phyloP scores from a whole-genome alignment of 192 early-diverging fungal genomes.

The Coemansia sp. region DNA sequence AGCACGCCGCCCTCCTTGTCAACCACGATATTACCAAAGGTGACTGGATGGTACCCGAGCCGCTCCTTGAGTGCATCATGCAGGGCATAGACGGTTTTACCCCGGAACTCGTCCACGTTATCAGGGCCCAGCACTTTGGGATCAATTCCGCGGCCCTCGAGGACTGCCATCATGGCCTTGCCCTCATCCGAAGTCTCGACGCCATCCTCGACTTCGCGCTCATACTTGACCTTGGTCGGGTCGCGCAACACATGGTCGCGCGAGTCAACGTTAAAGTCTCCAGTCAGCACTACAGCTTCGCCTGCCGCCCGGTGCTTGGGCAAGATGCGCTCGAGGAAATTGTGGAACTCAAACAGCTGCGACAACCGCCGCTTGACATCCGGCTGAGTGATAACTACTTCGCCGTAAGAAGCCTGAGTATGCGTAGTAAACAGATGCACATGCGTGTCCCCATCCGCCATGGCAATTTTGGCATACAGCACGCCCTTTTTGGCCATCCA shows the following conservation, averaged over 20 bases:
- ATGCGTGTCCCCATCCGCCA: conserved; percentile 45
- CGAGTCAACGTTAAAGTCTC: conserved; percentile 67
- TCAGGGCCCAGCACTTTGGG: conserved; percentile 47
- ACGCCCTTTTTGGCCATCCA: conserved; percentile 78
- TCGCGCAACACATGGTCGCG: conserved; percentile 42
- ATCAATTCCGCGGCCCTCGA: conserved; percentile 54
- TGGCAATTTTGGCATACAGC: conserved; percentile 70
- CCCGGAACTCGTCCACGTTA: conserved; percentile 42
- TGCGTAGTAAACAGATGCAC: conserved; percentile 83
- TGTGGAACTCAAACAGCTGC: conserved; percentile 69
- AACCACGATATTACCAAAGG: conserved; percentile 69
- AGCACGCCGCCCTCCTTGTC: conserved; percentile 48
- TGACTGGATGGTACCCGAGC: conserved; percentile 74
- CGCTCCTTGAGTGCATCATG: conserved; percentile 63
- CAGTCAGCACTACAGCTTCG: conserved; percentile 65
- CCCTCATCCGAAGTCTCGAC: conserved; percentile 57
- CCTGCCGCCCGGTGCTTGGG: conserved; percentile 40
- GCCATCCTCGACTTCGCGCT: conserved; percentile 55
- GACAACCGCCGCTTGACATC: conserved; percentile 56
- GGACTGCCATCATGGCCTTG: conserved; percentile 59
- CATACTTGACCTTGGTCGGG: conserved; percentile 27
- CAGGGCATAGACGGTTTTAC: conserved; percentile 32
- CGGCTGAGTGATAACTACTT: conserved; percentile 58
- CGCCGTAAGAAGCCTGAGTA: conserved; percentile 75
- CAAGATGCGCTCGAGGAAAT: conserved; percentile 63